Evolutionary conservation across 139 green algal species (phyloP), one percentile per base, ranked within the genome.

Genomic region (Haematococcus lacustris): DNA sequence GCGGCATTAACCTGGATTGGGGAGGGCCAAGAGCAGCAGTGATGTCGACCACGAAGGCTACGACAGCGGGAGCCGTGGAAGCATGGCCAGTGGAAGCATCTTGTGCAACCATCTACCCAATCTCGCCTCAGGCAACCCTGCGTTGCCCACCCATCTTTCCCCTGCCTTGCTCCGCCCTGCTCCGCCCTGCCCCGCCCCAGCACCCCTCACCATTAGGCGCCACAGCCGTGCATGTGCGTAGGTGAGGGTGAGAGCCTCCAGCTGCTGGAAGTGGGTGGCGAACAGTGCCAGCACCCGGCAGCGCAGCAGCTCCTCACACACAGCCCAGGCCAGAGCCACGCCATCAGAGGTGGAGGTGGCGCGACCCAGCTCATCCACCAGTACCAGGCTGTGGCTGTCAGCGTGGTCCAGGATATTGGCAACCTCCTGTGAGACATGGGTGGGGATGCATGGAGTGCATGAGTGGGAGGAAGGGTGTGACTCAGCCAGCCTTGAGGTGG

Each of bases 301-400:
- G 2, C 71, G 40, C 66, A 84, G 50, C 51, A 87, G 72, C 47
- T 67, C 71, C 75, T 88, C 79, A 47, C 50, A 78, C 38, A 90
- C 76, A 6, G 91, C 86, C 91, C 91, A 97, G 1, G 87, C 82
- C 3, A 97, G 77, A 3, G 73, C 88, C 61, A 87, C 75, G 26
- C 91, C 91, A 65, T 97, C 91, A 33, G 68, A 62, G 1, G 91
- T 94, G 61, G 77, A 89, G 0, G 91, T 96, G 35, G 86, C 83
- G 1, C 86, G 74, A 0, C 81, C 89, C 34, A 93, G 87, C 81
- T 97, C 91, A 73, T 97, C 91, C 28, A 95, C 81, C n/a, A 97
- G 66, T 34, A 97, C 86, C 67, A 97, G 78, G 65, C 51, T 76
- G 40, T 60, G 39, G 3, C 73, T 66, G 6, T 35, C 68, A 17